phyloP scores from a whole-genome alignment of 768 basidiomycete species.

The Trametes elegans region DNA sequence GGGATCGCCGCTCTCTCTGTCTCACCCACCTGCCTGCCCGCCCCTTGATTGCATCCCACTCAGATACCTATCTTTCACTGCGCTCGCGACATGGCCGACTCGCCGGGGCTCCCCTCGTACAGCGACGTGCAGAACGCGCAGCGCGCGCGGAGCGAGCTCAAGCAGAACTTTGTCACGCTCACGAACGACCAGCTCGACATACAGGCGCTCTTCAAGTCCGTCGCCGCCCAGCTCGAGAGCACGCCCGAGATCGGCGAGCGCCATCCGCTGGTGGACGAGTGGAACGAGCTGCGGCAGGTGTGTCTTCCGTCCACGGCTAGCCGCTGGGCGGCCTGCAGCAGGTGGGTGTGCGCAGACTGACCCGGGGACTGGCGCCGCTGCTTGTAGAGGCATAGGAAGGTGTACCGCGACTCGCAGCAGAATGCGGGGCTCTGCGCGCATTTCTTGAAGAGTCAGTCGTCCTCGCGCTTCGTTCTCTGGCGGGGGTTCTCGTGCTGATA shows the following conservation, averaged over 20 bases:
- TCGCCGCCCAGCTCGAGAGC: constrained; percentile 25
- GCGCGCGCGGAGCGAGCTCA: constrained; percentile 19
- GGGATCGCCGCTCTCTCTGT: background rate
- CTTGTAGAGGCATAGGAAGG: constrained; percentile 23
- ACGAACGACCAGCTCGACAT: constrained; percentile 28
- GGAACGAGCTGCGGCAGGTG: constrained; percentile 28
- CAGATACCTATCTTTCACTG: too few relatives aligned
- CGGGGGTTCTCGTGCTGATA: too few relatives aligned
- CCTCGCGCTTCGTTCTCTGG: too few relatives aligned
- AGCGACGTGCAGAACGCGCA: constrained; percentile 16
- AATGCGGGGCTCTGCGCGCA: constrained; percentile 28
- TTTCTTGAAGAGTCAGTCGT: constrained; percentile 25
- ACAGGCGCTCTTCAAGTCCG: constrained; percentile 27
- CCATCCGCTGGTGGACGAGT: constrained; percentile 23
- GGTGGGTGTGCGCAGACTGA: background rate
- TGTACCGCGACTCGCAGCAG: constrained; percentile 29
- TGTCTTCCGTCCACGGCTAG: background rate
- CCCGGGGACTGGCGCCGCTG: background rate
- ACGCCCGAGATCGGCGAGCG: constrained; percentile 27
- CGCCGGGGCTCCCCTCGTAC: constrained; percentile 11
- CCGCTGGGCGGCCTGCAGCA: too few relatives aligned
- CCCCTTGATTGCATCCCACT: too few relatives aligned
- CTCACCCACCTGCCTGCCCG: background rate
- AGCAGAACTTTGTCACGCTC: constrained; percentile 25
- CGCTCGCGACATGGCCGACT: background rate